Evolutionary conservation across 2,329 filamentous ascomycete genomes (phyloP), one percentile per base, ranked within the genome.

Genomic region (Metarhizium brunneum): DNA sequence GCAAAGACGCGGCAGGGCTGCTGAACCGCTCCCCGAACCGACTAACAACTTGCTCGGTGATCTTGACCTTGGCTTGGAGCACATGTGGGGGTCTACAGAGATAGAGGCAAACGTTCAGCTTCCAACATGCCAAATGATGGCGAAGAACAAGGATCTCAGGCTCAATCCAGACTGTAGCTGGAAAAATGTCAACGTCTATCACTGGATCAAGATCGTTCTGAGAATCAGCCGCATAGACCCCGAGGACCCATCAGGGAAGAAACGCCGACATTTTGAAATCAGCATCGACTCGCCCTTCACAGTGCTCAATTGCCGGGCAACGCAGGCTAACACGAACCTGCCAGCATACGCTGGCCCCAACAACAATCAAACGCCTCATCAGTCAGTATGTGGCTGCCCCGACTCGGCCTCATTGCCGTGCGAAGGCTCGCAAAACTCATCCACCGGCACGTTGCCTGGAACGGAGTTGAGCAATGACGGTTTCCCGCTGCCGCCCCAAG

Each of bases 141-240:
- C 87, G 25, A 87, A 86, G 64, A 86, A 92, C 65, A 80, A 79
- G 67, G 69, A 70, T 8, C 55, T 81, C 42, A 81, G 83, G 57
- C 73, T 96, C 57, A 87, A 96, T 68, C 92, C 92, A 54, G 91
- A 96, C 67, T 95, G 90, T 54, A 95, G 90, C 56, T 96, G 92
- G 78, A 88, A 90, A 66, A 95, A 95, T 60, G 92, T 95, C 53
- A 90, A 94, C 64, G 91, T 96, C 54, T 90, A 90, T 68, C 92
- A 96, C 68, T 96, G 91, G 91, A 95, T 96, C 70, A 96, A 96
- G 89, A 90, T 96, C 65, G 90, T 96, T 58, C 89, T 96, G 84
- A 87, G 92, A 53, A 85, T 96, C 50, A 96, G 91, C 35, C 90
- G 90, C 63, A 76, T 87, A 14, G 92, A 96, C 63, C 81, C 85